Evolutionary conservation across 345 rosid species (phyloP), one percentile per base, ranked within the genome.

Genomic region (Psidium guajava): DNA sequence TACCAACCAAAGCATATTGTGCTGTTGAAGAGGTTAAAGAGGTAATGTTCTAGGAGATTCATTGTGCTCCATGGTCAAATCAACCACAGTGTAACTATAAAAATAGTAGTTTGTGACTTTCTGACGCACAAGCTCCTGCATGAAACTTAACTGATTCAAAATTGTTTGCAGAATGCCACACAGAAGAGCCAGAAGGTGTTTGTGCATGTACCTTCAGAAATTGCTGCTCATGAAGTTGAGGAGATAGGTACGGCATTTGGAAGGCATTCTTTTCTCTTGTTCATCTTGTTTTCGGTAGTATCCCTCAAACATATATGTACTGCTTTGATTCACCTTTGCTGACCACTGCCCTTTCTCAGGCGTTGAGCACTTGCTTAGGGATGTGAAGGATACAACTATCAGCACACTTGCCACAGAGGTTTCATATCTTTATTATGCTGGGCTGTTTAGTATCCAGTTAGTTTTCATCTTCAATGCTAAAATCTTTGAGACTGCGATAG

Each of bases 401-500:
- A 96, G 98, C 90, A 95, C 96, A 28, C 92, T 95, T 73, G 97
- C 97, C 52, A 95, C 96, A 47, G 98, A 96, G 97, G 98, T 94
- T 11, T 85, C 53, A 54, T 55, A 57, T 47, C 36, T 24, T 25
- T 44, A 54, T 82, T 51, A 27, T 82, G 6, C 83, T 52, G 36
- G 18, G 42, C 83, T 36, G 47, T 69, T 69, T 36, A 18, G 80
- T 69, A 69, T 36, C 6, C 12, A 69, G 47, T 69, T 69, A 36
- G 47, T 36, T 69, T 69, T 69, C 80, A 69, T 69, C 80, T 36
- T 69, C 47, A 69, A 18, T 36, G 80, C 12, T 69, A 36, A 36
- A 69, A 36, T 69, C 80, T 69, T 69, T 69, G 80, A 69, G 80
- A 64, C 24, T 18, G 25, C 13, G 6, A 69, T 69, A 69, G 80